These are phyloP conservation scores for Limonium bicolor DNA, from an alignment of 148 eudicot species.

Conservation along the genomic window DNA sequence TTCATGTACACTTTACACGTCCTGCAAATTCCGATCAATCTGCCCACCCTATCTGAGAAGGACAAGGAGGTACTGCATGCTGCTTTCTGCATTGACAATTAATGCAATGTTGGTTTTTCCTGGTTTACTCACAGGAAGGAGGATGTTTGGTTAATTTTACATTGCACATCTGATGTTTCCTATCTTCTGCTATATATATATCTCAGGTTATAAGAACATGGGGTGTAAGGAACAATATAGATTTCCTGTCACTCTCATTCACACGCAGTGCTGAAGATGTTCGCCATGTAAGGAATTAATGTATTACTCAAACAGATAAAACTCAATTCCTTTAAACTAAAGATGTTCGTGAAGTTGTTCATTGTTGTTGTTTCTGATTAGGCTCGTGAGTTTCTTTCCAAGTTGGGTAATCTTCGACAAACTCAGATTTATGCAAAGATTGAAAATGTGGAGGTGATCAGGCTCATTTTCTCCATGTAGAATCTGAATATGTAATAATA, in stretches of 20 bases:
- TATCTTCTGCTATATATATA: not conserved
- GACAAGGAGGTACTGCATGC: constrained; percentile 89
- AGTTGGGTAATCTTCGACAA: constrained; percentile 67
- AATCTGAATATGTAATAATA: too few species aligned
- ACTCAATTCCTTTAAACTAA: too few species aligned
- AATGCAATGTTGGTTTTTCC: too few species aligned
- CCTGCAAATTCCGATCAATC: constrained; percentile 68
- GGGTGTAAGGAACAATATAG: constrained; percentile 88
- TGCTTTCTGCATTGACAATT: too few species aligned
- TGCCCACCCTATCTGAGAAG: constrained; percentile 74
- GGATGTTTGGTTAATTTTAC: too few species aligned
- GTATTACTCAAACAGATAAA: too few species aligned
- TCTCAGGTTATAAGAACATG: constrained; percentile 49
- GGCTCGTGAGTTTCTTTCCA: constrained; percentile 68
- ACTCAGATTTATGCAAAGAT: constrained; percentile 92
- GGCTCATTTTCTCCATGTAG: not conserved
- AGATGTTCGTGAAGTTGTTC: too few species aligned
- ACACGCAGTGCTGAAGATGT: constrained; percentile 94
- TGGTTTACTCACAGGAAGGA: not conserved
- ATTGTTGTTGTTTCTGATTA: constrained; percentile 7
- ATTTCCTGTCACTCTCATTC: constrained; percentile 72
- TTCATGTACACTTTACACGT: constrained; percentile 76
- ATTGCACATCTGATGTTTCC: too few species aligned
- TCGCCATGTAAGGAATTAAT: constrained; percentile 55
- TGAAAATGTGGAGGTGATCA: constrained; percentile 75